Conservation (phyloP, 306 rosid species). For the Prinsepia uniflora region DNA sequence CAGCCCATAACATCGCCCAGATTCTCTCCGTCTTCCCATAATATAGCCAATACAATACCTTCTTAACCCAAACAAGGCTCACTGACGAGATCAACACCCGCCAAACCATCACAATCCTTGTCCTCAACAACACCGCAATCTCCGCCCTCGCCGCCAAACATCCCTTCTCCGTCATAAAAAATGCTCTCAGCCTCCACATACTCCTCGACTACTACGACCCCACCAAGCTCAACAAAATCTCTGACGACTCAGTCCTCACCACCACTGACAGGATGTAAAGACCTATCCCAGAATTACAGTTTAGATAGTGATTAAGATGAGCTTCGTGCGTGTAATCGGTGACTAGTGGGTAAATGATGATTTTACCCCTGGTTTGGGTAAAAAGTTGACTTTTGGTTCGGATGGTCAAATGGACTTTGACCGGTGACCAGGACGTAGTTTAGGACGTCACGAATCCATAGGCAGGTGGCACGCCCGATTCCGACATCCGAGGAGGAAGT, state of each 20-base stretch:
- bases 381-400: too few species aligned
- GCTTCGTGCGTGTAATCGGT: too few species aligned
- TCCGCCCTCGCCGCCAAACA: slow-evolving; percentile 52
- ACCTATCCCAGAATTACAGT: too few species aligned
- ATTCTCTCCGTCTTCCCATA: slow-evolving; percentile 55
- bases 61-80: slow-evolving; percentile 55
- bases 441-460: too few species aligned
- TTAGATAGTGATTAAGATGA: too few species aligned
- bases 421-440: too few species aligned
- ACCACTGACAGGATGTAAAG: too few species aligned
- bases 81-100: slow-evolving; percentile 89
- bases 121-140: slow-evolving; percentile 53
- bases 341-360: too few species aligned
- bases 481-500: too few species aligned
- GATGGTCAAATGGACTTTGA: too few species aligned
- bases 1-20: slow-evolving; percentile 78
- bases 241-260: slow-evolving; percentile 66
- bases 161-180: slow-evolving; percentile 77
- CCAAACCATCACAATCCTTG: slow-evolving; percentile 74
- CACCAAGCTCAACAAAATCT: slow-evolving; percentile 68
- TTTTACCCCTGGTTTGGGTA: too few species aligned
- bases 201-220: slow-evolving; percentile 82
- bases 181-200: slow-evolving; percentile 63
- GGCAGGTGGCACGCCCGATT: too few species aligned
- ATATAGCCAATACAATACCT: slow-evolving; percentile 54